Evolutionary conservation across 2,329 filamentous ascomycete species (phyloP).

Genomic region (Diaporthe amygdali): DNA sequence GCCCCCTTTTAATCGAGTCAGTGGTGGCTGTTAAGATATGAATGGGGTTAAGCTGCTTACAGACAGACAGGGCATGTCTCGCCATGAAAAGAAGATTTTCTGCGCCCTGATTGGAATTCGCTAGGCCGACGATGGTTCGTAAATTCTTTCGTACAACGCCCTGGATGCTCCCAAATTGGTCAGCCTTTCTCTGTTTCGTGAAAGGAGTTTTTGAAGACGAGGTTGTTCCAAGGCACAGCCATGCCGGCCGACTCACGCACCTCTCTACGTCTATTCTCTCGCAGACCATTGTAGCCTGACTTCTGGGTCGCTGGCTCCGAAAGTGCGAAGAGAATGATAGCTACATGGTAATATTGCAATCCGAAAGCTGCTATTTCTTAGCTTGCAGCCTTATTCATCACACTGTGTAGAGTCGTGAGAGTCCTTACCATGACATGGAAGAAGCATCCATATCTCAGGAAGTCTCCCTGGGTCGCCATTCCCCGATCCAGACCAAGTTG

Average conservation of each 20-base stretch:
- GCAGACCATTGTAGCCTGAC: not conserved
- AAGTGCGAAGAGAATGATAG: not conserved
- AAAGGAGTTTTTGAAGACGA: fast-evolving
- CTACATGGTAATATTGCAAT: not conserved
- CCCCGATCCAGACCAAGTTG: not conserved
- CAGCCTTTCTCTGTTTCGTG: not conserved
- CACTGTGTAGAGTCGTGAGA: not conserved
- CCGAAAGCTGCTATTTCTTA: not conserved
- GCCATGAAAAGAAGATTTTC: not conserved
- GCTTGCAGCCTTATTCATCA: not conserved
- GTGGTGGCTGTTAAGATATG: fast-evolving
- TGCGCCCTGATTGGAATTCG: not conserved
- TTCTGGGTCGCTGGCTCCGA: not conserved
- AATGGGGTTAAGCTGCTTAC: not conserved
- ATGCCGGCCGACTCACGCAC: not conserved
- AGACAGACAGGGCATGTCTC: not conserved
- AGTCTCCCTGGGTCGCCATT: not conserved
- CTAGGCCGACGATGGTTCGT: not conserved
- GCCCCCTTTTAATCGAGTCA: not conserved
- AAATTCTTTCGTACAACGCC: not conserved
- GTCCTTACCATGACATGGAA: not conserved
- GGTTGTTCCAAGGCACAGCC: no score
- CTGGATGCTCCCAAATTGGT: not conserved
- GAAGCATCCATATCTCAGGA: not conserved
- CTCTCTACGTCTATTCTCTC: not conserved